Percentiles rank a stretch among this genome's conserved stretches.
phyloP scores from a whole-genome alignment of 306 rosid genomes.

The Pyrus communis region DNA sequence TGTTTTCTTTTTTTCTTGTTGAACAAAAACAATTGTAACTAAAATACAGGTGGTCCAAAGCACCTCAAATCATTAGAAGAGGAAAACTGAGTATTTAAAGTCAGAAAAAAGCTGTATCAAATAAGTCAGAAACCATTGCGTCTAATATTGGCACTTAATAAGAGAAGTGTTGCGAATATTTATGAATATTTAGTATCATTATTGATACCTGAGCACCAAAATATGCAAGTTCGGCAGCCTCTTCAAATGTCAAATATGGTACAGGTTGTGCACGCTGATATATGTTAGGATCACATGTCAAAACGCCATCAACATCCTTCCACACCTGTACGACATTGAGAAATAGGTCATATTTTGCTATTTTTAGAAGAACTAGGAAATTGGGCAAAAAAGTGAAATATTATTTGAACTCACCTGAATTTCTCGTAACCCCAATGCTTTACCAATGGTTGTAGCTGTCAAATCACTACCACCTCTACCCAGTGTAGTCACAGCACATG shows the following conservation, averaged over 20 bases:
- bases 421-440: slow-evolving; percentile 86
- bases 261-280: slow-evolving; percentile 68
- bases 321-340: slow-evolving; percentile 64
- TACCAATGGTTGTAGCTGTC: slow-evolving; percentile 93
- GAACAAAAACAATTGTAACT: background rate
- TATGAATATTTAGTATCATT: background rate
- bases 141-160: background rate
- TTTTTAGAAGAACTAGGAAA: background rate
- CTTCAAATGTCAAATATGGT: slow-evolving; percentile 87
- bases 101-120: background rate
- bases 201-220: slow-evolving; percentile 91
- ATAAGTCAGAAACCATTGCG: background rate
- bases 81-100: background rate
- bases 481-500: slow-evolving; percentile 88
- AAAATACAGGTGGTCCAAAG: background rate
- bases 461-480: slow-evolving; percentile 99
- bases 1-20: background rate
- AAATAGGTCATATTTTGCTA: background rate
- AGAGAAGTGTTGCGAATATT: background rate
- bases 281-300: slow-evolving; percentile 88
- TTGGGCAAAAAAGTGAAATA: background rate
- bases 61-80: background rate
- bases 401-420: slow-evolving; percentile 53
- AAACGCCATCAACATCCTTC: slow-evolving; percentile 98
- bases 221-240: slow-evolving; percentile 98